Evolutionary conservation across 2,329 filamentous ascomycete species (phyloP), one percentile per base, ranked within the genome.

Genomic region (Metarhizium brunneum): DNA sequence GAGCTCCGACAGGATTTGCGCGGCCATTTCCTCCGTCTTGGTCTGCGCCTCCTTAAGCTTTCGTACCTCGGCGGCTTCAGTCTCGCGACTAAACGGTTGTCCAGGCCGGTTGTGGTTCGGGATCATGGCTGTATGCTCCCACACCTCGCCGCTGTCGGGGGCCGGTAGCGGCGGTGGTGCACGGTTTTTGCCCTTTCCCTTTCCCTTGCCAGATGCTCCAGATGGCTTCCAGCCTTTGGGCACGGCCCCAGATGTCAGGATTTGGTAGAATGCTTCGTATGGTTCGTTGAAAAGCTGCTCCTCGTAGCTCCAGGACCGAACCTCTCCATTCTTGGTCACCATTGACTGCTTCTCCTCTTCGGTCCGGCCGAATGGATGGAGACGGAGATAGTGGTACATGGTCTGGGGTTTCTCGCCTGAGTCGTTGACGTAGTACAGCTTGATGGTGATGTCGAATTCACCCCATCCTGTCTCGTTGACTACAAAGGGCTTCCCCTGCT

Each of bases 231-330:
- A 76, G 60, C 71, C 72, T 60, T 74, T 76, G 52, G 77, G 76
- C 5, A 78, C 82, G 30, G 85, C 83, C 58, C 89, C 89, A 6
- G 81, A 79, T 2, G 91, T 97, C 58, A 99, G 77, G 32, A 90
- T 78, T 59, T 95, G 90, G 72, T 90, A 96, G 66, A 99, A 92
- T 49, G 88, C 83, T 70, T 96, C 90, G 64, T 91, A 94, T 0
- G 94, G 94, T 71, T 99, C 94, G 73, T 96, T 97, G 79, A 99
- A 99, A 52, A 97, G 82, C 61, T 97, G 87, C 66, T 96, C 91
- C 70, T 99, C 94, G 67, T 96, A 90, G 57, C 84, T 86, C 80
- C 94, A 92, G 52, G 85, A 83, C 36, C 86, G 76, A 48, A 97
- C 85, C 65, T 86, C 79, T 61, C 74, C 82, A 73, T 73, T 81